Conservation (phyloP, 163 green algal genomes). For the Prototheca wickerhamii region DNA sequence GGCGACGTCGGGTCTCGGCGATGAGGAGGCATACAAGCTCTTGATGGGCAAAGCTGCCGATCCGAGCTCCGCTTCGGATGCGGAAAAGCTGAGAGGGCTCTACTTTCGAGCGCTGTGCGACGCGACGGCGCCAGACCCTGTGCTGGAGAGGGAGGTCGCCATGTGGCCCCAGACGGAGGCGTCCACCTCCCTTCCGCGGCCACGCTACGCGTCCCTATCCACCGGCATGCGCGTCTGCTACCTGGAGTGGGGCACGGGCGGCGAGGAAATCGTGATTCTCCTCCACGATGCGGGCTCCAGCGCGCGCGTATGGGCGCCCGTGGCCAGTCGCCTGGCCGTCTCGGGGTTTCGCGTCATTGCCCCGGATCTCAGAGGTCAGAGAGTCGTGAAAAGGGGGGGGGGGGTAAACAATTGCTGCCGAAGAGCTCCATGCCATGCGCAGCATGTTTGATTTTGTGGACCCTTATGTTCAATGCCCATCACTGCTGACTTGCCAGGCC, state of each 20-base stretch:
- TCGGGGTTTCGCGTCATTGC: slow-evolving; percentile 18
- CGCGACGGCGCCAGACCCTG: neutral
- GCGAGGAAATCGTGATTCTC: slow-evolving; percentile 26
- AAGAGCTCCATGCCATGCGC: no score
- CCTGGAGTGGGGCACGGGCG: slow-evolving; percentile 16
- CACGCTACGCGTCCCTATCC: neutral
- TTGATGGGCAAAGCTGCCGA: neutral
- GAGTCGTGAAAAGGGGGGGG: no score
- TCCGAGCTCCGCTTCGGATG: neutral
- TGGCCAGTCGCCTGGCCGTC: slow-evolving; percentile 8
- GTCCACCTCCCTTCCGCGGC: neutral
- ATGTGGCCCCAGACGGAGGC: neutral
- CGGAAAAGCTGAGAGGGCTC: neutral
- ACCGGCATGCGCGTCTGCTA: slow-evolving; percentile 31
- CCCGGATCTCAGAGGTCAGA: slow-evolving; percentile 18
- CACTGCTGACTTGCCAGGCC: no score
- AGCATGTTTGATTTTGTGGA: no score
- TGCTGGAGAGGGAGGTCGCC: neutral
- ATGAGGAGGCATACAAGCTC: neutral
- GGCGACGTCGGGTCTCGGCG: neutral
- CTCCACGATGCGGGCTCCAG: slow-evolving; percentile 24
- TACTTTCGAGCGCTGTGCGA: neutral
- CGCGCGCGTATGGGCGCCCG: slow-evolving; percentile 10
- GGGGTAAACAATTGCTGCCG: no score
- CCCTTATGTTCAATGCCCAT: no score